Evolutionary conservation across 306 rosid genomes (phyloP), one percentile per base, ranked within the genome.

Genomic region (Lathyrus aphaca): DNA sequence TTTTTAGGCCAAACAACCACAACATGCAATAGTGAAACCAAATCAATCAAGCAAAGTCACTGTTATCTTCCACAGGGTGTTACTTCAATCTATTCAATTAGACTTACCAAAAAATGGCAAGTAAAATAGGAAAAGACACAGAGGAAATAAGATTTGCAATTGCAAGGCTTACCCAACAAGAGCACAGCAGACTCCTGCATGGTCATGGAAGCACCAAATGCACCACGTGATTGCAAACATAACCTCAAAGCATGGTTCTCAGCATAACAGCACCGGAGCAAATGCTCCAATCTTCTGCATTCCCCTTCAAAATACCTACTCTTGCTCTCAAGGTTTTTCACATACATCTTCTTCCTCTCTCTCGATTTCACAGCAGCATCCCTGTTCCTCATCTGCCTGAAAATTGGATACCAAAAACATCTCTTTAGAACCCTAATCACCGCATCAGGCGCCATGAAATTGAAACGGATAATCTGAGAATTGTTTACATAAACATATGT

Each of bases 141-240:
- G 48, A 17, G 29, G 29, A 44, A 50, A 55, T 13, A 12, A n/a
- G 70, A 70, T 21, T 66, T 23, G 25, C 43, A 59, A 64, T 53
- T 4, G 43, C 63, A 63, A 70, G 75, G 53, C 91, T 74, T 84
- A 90, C 96, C 98, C 98, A 90, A 73, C 63, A 92, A 83, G 96
- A 92, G 98, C 86, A 92, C 98, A 51, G 98, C 98, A 93, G 96
- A 93, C 98, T 90, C 98, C 98, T 86, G 98, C 96, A 78, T 82
- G 82, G 91, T 60, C 77, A 79, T 55, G 77, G 91, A 65, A 76
- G 83, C 90, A 93, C 77, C 89, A 79, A 66, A 83, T 59, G 87
- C 79, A 42, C 77, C 68, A 74, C 85, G 82, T 72, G 86, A 85
- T 74, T 87, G 92, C 75, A 90, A 70, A 81, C 82, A 74, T 77